These are phyloP conservation scores for Geosmithia putterillii DNA, from an alignment of 2,329 filamentous ascomycete genomes.

Conservation along the genomic window DNA sequence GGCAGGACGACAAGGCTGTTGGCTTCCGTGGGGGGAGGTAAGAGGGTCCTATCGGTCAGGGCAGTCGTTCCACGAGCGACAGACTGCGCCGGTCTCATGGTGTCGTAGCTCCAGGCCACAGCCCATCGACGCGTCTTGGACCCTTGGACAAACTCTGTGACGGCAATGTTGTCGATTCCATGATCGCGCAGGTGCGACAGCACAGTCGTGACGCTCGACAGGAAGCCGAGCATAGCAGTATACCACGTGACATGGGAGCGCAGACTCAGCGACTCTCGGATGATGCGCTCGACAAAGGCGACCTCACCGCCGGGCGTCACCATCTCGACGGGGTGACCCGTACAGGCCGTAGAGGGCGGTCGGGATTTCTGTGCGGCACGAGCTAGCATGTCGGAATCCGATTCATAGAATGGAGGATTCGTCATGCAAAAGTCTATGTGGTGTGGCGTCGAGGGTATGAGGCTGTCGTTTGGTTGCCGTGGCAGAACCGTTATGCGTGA, in stretches of 20 bases:
- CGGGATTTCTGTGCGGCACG: slow-evolving; percentile 54
- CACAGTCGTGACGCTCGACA: slow-evolving; percentile 51
- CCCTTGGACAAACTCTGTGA: slow-evolving; percentile 69
- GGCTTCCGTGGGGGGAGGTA: slow-evolving; percentile 29
- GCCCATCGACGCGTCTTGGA: slow-evolving; percentile 75
- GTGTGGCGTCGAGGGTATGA: slow-evolving; percentile 48
- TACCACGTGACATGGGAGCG: slow-evolving; percentile 67
- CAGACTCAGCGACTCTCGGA: slow-evolving; percentile 54
- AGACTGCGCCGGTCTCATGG: slow-evolving; percentile 45
- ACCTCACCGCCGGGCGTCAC: slow-evolving; percentile 68
- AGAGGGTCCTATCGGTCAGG: slow-evolving; percentile 20
- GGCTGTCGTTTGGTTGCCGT: slow-evolving; percentile 32
- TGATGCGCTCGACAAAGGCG: slow-evolving; percentile 58
- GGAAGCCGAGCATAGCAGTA: slow-evolving; percentile 79
- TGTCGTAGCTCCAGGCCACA: slow-evolving; percentile 73
- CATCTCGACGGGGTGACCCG: slow-evolving; percentile 76
- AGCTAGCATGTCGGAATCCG: slow-evolving; percentile 51
- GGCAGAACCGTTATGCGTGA: slow-evolving; percentile 51
- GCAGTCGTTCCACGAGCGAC: slow-evolving; percentile 31
- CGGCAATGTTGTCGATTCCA: slow-evolving; percentile 64
- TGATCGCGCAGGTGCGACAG: slow-evolving; percentile 45
- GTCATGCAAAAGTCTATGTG: slow-evolving; percentile 76
- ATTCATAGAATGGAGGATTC: slow-evolving; percentile 91
- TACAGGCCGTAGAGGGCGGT: slow-evolving; percentile 60
- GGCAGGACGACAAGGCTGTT: slow-evolving; percentile 14